Base-by-base conservation (phyloP, 352 stramenopile species). In the Thraustochytrium sp. region DNA sequence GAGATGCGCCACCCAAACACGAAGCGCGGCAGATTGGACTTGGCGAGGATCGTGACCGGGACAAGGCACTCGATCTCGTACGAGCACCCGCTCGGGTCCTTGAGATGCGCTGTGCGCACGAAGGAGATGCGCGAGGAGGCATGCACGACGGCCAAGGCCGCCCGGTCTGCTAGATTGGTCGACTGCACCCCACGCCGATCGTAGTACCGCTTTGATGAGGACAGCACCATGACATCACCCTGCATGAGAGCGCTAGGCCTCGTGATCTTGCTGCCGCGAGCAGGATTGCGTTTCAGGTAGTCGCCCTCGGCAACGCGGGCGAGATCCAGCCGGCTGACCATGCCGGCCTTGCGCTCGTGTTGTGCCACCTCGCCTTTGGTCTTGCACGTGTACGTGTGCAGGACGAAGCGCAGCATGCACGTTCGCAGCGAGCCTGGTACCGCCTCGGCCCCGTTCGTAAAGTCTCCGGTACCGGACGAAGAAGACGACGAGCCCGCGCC, bases 21-120 rank as follows among this genome's bases (percentile, higher is more conserved):
- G 13, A 26, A 23, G 18, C 13, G 37, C 5, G 68, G 68, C 51
- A 51, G 68, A 16, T 36, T 31, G 5, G 26, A 11, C 2, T 80
- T 68, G 13, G 34, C 37, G 44, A 72, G 26, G 46, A 80, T 23
- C 5, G 40, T 63, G 0, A 80, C 68, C 4, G 31, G 34, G 4
- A 80, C 53, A 23, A 46, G 51, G n/a, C 44, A 46, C 37, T 55
- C 68, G 53, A 80, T 63, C 34, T 80, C 68, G 38, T 63, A 80
- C 9, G 68, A 72, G 26, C 59, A 46, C 11, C 59, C 59, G 16
- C 26, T 72, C 4, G 59, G 59, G 26, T 72, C 59, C 46, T 72
- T 38, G 9, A 21, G 1, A 26, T 72, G 26, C 11, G 59, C 26
- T 1, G n/a, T 44, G 26, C 59, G 34, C 18, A 5, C 40, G 46